Base-by-base conservation (phyloP, 2,329 filamentous ascomycete species). In the Lecanicillium sp. region DNA sequence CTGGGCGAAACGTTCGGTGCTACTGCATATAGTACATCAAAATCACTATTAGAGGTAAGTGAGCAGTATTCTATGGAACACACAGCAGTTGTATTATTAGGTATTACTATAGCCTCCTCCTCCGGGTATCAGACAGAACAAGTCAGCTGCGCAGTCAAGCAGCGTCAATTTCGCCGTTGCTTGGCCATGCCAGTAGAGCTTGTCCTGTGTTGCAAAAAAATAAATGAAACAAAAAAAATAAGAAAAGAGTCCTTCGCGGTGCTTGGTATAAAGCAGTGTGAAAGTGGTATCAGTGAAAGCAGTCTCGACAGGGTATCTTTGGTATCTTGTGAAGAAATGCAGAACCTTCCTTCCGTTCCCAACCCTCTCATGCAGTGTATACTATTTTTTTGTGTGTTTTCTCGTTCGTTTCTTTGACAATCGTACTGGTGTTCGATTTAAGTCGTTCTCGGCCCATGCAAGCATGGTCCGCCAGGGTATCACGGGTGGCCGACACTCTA, bases 301-400 rank as follows among this genome's bases (percentile, higher is more conserved):
- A 69, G 64, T 68, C 62, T 69, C 59, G 62, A 68, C 62, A 66
- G 69, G 69, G 69, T 72, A 71, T 72, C 68, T 70, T n/a, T 64
- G 65, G 61, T 63, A 63, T 64, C 61, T 63, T 61, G 57, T 56
- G 57, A 62, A 60, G 55, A 72, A 72, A 74, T 72, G 69, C 70
- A 72, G 64, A 69, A 65, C 66, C 55, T 52, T 64, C 59, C 59
- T 58, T 61, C 65, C 67, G 61, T 65, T 61, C 66, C 65, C 55
- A 62, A 62, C 64, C 64, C 61, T 59, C 57, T 55, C 57, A 58
- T 57, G 52, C 53, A 49, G 52, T 34, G 34, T 40, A 44, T 46
- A 43, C 39, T 36, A 37, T 45, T 54, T 53, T 54, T 52, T 51
- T 51, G 32, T 29, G 35, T 36, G 29, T 33, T 51, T 49, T 46